phyloP scores from a whole-genome alignment of 2,329 filamentous ascomycete species.

The Acephala macrosclerotiorum region DNA sequence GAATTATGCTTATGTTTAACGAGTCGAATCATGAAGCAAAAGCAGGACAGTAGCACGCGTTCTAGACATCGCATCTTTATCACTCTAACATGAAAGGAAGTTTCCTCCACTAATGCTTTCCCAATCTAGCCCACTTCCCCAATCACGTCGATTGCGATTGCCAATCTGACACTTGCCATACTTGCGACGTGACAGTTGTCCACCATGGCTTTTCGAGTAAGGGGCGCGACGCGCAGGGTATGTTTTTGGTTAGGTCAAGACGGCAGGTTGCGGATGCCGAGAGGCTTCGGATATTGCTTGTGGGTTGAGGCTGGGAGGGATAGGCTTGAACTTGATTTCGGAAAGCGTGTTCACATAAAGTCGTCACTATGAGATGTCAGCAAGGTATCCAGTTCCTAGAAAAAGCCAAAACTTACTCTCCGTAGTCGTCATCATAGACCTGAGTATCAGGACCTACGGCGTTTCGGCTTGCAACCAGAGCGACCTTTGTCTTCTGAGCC shows the following conservation, averaged over 20 bases:
- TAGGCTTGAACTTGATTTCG: background rate
- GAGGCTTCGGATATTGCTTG: background rate
- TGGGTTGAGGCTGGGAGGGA: background rate
- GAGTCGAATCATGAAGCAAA: constrained; percentile 30
- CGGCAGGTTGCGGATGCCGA: background rate
- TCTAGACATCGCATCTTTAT: constrained; percentile 29
- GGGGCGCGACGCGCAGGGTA: constrained; percentile 7
- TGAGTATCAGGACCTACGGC: constrained; percentile 71
- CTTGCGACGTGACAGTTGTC: constrained; percentile 12
- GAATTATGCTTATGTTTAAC: constrained; percentile 18
- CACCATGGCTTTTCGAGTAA: constrained; percentile 3
- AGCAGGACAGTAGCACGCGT: constrained; percentile 30
- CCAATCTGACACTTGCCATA: constrained; percentile 19
- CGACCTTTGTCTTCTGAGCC: constrained; percentile 94
- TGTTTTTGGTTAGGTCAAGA: constrained; percentile 15
- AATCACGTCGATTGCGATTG: constrained; percentile 19
- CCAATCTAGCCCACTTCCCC: constrained; percentile 23
- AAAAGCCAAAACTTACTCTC: constrained; percentile 71
- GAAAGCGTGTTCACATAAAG: constrained; percentile 68
- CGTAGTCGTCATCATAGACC: constrained; percentile 84
- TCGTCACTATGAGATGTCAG: constrained; percentile 61
- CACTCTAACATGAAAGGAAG: constrained; percentile 37
- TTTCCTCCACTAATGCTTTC: constrained; percentile 25
- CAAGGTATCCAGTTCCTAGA: background rate
- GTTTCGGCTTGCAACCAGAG: constrained; percentile 71